Conservation (phyloP, 1,284 basidiomycete species). For the Apiotrichum montevideense region DNA sequence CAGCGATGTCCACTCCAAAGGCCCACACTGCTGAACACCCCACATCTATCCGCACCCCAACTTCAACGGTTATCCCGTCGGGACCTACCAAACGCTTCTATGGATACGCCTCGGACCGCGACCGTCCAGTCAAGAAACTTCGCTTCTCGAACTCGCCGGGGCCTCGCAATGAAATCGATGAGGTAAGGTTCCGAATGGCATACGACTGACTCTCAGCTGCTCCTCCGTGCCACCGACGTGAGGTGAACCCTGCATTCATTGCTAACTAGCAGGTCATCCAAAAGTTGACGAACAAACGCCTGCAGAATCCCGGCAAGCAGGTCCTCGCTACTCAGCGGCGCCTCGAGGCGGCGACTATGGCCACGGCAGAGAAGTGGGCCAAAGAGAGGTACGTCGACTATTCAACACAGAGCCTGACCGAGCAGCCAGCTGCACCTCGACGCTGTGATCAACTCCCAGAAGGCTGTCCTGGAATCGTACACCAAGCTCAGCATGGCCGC, state of each 20-base stretch:
- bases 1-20: not conserved
- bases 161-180: no score
- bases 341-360: not conserved
- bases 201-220: not conserved
- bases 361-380: not conserved
- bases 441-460: not conserved
- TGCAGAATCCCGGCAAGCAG: not conserved
- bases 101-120: no score
- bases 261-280: constrained; percentile 29
- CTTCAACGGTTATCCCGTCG: not conserved
- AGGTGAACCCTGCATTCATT: constrained; percentile 13
- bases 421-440: not conserved
- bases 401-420: not conserved
- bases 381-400: not conserved
- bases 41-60: constrained; percentile 2
- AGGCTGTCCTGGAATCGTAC: not conserved
- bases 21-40: not conserved
- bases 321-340: not conserved
- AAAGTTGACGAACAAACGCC: not conserved
- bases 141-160: constrained; percentile 4
- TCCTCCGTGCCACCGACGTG: not conserved
- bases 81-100: constrained; percentile 10
- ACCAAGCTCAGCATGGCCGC: not conserved
- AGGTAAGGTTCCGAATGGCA: no score
- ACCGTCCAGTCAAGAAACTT: constrained; percentile 28